These are phyloP conservation scores for Drechslerella coelobrocha DNA, from an alignment of 2,329 filamentous ascomycete species.

Conservation along the genomic window DNA sequence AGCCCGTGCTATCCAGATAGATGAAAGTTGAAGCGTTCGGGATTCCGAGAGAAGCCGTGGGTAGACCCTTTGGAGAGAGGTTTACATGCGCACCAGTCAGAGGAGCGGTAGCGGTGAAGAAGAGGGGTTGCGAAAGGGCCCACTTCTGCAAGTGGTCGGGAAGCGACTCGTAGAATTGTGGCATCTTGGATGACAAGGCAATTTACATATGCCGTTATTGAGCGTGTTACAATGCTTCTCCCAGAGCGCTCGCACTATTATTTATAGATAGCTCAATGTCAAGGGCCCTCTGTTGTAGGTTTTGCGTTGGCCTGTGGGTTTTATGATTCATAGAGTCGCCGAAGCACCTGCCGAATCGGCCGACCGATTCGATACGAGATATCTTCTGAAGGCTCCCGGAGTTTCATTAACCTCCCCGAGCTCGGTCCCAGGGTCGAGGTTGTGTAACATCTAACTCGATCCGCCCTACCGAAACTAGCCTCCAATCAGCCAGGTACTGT, in stretches of 20 bases:
- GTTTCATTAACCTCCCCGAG: no score
- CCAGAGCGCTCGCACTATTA: no score
- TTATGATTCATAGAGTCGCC: neutral
- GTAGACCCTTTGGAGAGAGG: constrained; percentile 75
- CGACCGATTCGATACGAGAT: no score
- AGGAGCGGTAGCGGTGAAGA: constrained; percentile 77
- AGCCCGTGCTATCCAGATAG: constrained; percentile 77
- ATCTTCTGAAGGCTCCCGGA: no score
- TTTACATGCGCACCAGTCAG: constrained; percentile 70
- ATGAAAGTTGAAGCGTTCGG: constrained; percentile 58
- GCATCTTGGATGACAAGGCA: constrained; percentile 60
- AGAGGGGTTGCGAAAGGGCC: constrained; percentile 72
- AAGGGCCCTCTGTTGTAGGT: constrained; percentile 20
- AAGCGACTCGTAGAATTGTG: constrained; percentile 67
- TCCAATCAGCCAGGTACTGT: no score
- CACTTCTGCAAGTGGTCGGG: constrained; percentile 67
- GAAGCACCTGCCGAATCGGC: no score
- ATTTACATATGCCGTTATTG: no score
- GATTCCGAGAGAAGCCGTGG: constrained; percentile 68
- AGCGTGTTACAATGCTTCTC: no score
- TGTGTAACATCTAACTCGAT: no score
- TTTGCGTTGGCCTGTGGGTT: constrained; percentile 12
- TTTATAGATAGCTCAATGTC: neutral
- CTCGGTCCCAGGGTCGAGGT: no score
- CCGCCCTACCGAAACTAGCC: no score